A percentile compares a stretch with the other conserved stretches of the same genome.
Evolutionary conservation across 768 basidiomycete species (phyloP).

Genomic region (Lactifluus rugatus): DNA sequence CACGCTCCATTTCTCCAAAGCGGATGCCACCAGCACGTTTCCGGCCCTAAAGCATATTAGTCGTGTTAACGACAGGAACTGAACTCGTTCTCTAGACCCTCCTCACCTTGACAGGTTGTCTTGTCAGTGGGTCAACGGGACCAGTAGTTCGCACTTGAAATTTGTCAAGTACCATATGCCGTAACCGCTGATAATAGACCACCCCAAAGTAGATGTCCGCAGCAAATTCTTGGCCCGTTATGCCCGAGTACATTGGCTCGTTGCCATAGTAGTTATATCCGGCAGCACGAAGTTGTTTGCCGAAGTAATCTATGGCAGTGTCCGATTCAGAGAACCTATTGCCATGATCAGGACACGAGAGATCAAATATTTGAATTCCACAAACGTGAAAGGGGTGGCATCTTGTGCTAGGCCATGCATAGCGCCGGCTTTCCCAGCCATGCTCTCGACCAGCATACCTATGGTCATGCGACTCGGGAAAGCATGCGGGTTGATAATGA

Average conservation of each 20-base stretch:
- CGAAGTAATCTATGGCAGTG: conserved; percentile 96
- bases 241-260: conserved; percentile 99
- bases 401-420: conserved; percentile 99
- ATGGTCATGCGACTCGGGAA: conserved; percentile 99
- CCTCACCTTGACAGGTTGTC: conserved; percentile 83
- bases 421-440: conserved; percentile 98
- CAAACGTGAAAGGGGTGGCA: conserved; percentile 95
- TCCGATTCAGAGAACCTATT: conserved; percentile 88
- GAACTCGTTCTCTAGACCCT: background rate
- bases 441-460: conserved; percentile 98
- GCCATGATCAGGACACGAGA: conserved; percentile 1
- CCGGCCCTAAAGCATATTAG: conserved; percentile 48
- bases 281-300: conserved; percentile 83
- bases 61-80: background rate
- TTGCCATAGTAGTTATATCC: conserved; percentile 99
- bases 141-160: conserved; percentile 99
- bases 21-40: conserved; percentile 98
- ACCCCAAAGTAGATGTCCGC: conserved; percentile 98
- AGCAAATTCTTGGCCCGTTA: conserved; percentile 96
- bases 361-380: background rate
- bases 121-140: conserved; percentile 89
- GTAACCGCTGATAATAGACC: conserved; percentile 95
- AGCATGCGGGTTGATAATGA: conserved; percentile 99
- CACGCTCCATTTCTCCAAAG: conserved; percentile 99
- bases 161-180: conserved; percentile 99